Base-by-base conservation (phyloP, 2,329 filamentous ascomycete species). In the Sclerotinia nivalis region DNA sequence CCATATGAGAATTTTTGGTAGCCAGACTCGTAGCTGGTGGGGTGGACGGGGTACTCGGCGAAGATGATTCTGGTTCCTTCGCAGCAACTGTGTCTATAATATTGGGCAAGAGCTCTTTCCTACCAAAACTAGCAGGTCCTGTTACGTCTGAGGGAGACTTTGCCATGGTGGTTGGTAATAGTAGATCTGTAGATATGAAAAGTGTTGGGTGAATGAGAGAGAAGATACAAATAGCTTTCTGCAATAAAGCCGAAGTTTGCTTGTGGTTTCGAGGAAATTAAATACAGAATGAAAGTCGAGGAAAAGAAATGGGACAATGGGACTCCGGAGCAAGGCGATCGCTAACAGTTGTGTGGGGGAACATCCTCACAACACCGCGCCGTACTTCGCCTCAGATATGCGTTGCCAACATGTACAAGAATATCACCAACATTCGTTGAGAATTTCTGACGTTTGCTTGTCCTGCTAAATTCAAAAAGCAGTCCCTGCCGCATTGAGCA, bases 1-100 rank as follows among this genome's bases (percentile, higher is more conserved):
- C 37, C 25, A 50, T 60, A 68, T 31, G 72, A 58, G 20, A 74
- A 67, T 18, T 71, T 56, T n/a, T 59, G 65, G 49, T 69, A 74
- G 15, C 68, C 65, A 22, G 40, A 37, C 2, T 58, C 54, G 20
- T 71, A 71, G 25, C 28, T 65, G 25, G 47, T 25, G 3, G 52
- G 45, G 6, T 49, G 20, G 6, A 66, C 18, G 1, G 70, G 67
- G 20, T 64, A 69, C 56, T 71, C 67, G 6, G 67, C 47, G 6
- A 60, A 71, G 12, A 60, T 28, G 9, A 52, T 45, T 66, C 40
- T 18, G 67, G 67, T 31, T 71, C 43, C 31, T 15, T 59, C 22
- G 25, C 40, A 45, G 70, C 60, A 9, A 65, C 50, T n/a, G 12
- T 7, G 15, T 69, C 68, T 8, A 69, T 45, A 15, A 69, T 10